Conservation (phyloP, 2,329 filamentous ascomycete genomes). For the Alternaria conjuncta region DNA sequence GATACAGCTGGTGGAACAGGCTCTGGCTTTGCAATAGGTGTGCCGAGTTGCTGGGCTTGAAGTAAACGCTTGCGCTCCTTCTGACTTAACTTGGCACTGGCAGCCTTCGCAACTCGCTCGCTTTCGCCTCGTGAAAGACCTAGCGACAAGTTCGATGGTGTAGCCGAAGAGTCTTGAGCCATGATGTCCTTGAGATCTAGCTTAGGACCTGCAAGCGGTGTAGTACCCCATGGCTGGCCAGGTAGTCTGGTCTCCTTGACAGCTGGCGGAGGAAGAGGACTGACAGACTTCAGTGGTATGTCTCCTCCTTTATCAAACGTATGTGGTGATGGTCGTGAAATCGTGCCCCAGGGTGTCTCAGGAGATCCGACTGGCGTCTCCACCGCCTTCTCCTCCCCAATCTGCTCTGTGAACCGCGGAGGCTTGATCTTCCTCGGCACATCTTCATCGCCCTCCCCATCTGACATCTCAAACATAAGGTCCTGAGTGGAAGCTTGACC, state of each 20-base stretch:
- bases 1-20: slow-evolving; percentile 40
- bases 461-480: slow-evolving; percentile 94
- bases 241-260: slow-evolving; percentile 35
- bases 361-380: slow-evolving; percentile 29
- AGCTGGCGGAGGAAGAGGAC: slow-evolving; percentile 27
- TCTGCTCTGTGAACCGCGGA: slow-evolving; percentile 24
- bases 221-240: slow-evolving; percentile 59
- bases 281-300: slow-evolving; percentile 29
- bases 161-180: slow-evolving; percentile 61
- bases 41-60: slow-evolving; percentile 47
- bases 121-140: slow-evolving; percentile 56
- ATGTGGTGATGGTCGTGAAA: slow-evolving; percentile 23
- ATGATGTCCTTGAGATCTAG: slow-evolving; percentile 81
- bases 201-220: slow-evolving; percentile 65
- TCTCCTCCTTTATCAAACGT: slow-evolving; percentile 9
- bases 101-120: slow-evolving; percentile 43
- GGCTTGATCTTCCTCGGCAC: slow-evolving; percentile 25
- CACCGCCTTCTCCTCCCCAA: slow-evolving; percentile 6
- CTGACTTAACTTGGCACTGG: slow-evolving; percentile 62
- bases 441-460: slow-evolving; percentile 60
- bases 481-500: slow-evolving; percentile 74
- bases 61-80: slow-evolving; percentile 79
- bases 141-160: slow-evolving; percentile 61
- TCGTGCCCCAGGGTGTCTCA: slow-evolving; percentile 33
- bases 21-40: slow-evolving; percentile 37